Evolutionary conservation across 2,329 filamentous ascomycete species (phyloP), one percentile per base, ranked within the genome.

Genomic region (Fusarium nelsonii): DNA sequence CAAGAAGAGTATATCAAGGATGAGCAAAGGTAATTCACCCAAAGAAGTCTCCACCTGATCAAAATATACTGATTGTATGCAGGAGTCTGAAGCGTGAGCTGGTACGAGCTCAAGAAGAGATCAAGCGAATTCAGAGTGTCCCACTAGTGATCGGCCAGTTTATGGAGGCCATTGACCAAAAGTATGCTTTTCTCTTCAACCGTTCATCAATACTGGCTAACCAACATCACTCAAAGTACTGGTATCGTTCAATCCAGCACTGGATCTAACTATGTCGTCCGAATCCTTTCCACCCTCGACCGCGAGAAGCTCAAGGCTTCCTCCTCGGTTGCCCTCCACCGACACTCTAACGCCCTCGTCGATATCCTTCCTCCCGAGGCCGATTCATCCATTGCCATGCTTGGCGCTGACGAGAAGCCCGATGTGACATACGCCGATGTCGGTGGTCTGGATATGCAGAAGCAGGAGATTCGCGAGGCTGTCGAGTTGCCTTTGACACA

Each of bases 1-100:
- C 96, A 99, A 84, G 96, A 99, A 83, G 96, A 99, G 81, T 99
- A 99, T 82, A 99, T 99, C 89, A 99, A 99, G 85, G 96, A 99
- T 89, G 96, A 99, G 86, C 96, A 99, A 84, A 91, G 93, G 91
- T 92, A 82, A 57, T 78, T 64, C 39, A 55, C 37, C 11, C 7
- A 18, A 14, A 44, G 9, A 3, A 11, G 20, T 6, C 2, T n/a
- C 20, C 7, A 1, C 8, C 5, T 11, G 15, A 10, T 15, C 10
- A 14, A 16, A 39, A 9, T 8, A 26, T 50, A 7, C 63, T 74
- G 77, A 77, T 50, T 46, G 4, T 49, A 14, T 65, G 43, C 73
- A 94, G 93, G 84, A 97, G 94, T 83, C 83, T 99, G 80, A 99
- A 99, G 87, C 90, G 96, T 74, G 96, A 99, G 85, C 88, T 99